A percentile compares a stretch with the other conserved stretches of the same genome.
These are phyloP conservation scores for Lachnellula willkommii DNA, from an alignment of 2,329 filamentous ascomycete species.

Conservation along the genomic window DNA sequence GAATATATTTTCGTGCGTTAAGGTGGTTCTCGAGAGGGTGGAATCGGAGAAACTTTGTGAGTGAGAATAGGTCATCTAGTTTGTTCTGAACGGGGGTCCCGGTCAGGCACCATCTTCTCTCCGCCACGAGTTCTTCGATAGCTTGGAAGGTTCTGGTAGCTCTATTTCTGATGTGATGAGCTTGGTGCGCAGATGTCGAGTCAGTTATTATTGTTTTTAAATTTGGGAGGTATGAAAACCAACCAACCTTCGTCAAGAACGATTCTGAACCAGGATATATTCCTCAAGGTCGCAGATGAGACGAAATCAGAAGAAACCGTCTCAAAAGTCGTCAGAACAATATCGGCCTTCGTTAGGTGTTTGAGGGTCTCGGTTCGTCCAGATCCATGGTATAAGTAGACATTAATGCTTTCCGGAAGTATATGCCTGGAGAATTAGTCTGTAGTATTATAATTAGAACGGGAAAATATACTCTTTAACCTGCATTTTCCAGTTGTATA, in stretches of 20 bases:
- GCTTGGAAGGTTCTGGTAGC: neutral
- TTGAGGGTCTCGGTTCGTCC: neutral
- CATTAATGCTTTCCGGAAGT: neutral
- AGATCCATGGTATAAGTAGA: neutral
- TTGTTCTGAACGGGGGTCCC: constrained; percentile 27
- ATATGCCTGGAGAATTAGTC: neutral
- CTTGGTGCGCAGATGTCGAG: neutral
- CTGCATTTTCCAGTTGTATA: neutral
- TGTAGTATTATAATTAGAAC: neutral
- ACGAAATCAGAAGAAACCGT: constrained; percentile 31
- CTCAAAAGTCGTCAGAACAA: constrained; percentile 44
- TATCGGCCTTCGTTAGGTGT: constrained; percentile 27
- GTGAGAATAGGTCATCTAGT: constrained; percentile 26
- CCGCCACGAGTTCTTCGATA: neutral
- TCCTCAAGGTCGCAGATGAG: constrained; percentile 25
- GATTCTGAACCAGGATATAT: constrained; percentile 37
- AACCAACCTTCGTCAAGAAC: constrained; percentile 42
- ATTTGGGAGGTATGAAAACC: neutral
- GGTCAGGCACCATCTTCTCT: constrained; percentile 18
- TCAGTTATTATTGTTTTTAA: neutral
- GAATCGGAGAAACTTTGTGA: constrained; percentile 20
- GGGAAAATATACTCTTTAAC: neutral
- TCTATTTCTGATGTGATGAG: constrained; percentile 1
- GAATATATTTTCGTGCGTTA: constrained; percentile 1
- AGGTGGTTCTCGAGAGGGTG: neutral